phyloP scores from a whole-genome alignment of 495 filamentous ascomycete species.

The Aspergillus sclerotioniger region DNA sequence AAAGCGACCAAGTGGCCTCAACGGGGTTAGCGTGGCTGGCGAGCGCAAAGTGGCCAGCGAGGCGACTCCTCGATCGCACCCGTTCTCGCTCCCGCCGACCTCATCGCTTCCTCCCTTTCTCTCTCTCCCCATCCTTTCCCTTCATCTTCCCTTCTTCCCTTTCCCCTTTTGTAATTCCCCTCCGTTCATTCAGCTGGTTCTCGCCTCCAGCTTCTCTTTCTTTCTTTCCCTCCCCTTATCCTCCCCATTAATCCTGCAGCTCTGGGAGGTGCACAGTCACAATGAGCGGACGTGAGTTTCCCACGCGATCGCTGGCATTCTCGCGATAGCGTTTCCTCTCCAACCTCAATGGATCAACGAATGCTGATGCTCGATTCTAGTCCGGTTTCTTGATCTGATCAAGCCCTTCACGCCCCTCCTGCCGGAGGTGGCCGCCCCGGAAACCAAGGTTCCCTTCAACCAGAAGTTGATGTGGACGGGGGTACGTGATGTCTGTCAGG shows the following conservation, averaged over 20 bases:
- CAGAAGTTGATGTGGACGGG: constrained; percentile 99
- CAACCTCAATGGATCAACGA: constrained; percentile 29
- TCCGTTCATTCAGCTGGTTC: constrained; percentile 54
- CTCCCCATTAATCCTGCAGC: constrained; percentile 15
- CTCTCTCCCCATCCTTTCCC: constrained; percentile 34
- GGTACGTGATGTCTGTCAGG: constrained; percentile 42
- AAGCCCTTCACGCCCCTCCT: constrained; percentile 99
- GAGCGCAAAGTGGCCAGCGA: constrained; percentile 44
- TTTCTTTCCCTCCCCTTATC: constrained; percentile 10
- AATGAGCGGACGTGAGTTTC: constrained; percentile 49
- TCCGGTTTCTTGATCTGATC: constrained; percentile 98
- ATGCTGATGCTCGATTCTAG: constrained; percentile 46
- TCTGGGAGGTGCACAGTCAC: constrained; percentile 37
- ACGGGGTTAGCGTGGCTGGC: constrained; percentile 39
- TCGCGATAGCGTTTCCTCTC: constrained; percentile 25
- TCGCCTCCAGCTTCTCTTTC: constrained; percentile 50
- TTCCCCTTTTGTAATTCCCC: constrained; percentile 35
- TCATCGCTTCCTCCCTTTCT: constrained; percentile 29
- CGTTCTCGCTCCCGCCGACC: constrained; percentile 26
- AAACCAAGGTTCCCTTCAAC: constrained; percentile 96
- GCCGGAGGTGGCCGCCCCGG: constrained; percentile 96
- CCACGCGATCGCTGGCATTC: constrained; percentile 39
- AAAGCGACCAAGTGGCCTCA: constrained; percentile 47
- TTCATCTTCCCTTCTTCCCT: constrained; percentile 30
- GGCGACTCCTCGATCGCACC: constrained; percentile 18